Percentiles rank a stretch among this genome's conserved stretches.
phyloP scores from a whole-genome alignment of 1,139 yeast species.

The Taphrina deformans region DNA sequence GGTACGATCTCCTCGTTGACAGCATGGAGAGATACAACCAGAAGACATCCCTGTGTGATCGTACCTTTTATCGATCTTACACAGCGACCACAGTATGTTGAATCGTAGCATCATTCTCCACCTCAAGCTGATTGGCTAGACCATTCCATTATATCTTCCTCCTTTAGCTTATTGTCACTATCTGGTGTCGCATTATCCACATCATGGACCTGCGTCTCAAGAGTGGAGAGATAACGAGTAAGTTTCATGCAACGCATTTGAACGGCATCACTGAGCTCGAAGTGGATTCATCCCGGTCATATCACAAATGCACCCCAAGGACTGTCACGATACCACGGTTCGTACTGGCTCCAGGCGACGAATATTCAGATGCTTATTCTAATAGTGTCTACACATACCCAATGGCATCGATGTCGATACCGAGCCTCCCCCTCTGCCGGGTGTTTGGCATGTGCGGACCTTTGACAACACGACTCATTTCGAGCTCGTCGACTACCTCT shows the following conservation, averaged over 20 bases:
- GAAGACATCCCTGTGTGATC: not conserved
- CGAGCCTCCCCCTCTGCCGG: slow-evolving; percentile 26
- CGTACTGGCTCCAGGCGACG: not conserved
- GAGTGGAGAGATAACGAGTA: slow-evolving; percentile 29
- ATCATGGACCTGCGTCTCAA: not conserved
- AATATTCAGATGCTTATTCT: not conserved
- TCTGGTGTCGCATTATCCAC: slow-evolving; percentile 10
- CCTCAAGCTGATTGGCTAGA: too few species aligned
- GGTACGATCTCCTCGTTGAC: slow-evolving; percentile 21
- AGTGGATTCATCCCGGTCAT: slow-evolving; percentile 18
- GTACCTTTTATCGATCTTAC: slow-evolving; percentile 23
- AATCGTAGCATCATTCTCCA: too few species aligned
- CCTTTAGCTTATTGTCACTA: slow-evolving; percentile 27
- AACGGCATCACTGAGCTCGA: too few species aligned
- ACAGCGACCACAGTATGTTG: slow-evolving; percentile 20
- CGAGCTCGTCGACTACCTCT: slow-evolving; percentile 31
- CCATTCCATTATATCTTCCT: slow-evolving; percentile 13
- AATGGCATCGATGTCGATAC: not conserved
- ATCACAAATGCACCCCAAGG: slow-evolving; percentile 20
- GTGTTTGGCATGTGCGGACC: slow-evolving; percentile 24
- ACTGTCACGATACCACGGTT: slow-evolving; percentile 17
- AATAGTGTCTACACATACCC: slow-evolving; percentile 10
- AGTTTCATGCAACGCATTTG: too few species aligned
- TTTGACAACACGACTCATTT: slow-evolving; percentile 23
- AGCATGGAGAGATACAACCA: slow-evolving; percentile 17